Conservation (phyloP, 2,329 filamentous ascomycete species). For the Fusarium sororula region DNA sequence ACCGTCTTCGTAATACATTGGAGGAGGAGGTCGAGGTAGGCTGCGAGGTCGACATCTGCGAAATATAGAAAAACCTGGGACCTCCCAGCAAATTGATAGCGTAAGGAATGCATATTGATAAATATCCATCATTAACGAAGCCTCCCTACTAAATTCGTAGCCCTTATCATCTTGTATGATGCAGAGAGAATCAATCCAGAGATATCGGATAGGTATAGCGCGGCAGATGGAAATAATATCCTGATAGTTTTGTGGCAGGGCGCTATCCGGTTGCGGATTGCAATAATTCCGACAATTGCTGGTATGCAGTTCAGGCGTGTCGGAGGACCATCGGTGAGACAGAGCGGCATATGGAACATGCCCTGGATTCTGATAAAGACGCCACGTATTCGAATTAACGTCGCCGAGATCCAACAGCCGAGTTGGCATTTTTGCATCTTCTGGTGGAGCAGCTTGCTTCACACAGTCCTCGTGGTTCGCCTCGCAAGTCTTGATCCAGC, state of each 20-base stretch:
- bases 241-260: background rate
- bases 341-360: background rate
- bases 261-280: accelerated
- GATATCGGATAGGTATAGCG: accelerated
- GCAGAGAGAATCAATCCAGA: background rate
- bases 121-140: background rate
- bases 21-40: background rate
- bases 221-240: background rate
- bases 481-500: background rate
- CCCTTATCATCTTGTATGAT: background rate
- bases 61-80: accelerated
- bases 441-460: background rate
- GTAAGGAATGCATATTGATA: background rate
- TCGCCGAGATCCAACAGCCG: accelerated
- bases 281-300: accelerated
- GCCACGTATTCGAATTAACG: accelerated
- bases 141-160: background rate
- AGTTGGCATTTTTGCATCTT: background rate
- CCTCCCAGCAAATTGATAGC: background rate
- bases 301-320: accelerated
- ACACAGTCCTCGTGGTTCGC: accelerated
- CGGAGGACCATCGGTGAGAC: background rate
- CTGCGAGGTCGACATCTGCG: accelerated
- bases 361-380: background rate
- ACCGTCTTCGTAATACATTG: accelerated